Evolutionary conservation across 305 asterid species (phyloP).

Genomic region (Striga hermonthica): DNA sequence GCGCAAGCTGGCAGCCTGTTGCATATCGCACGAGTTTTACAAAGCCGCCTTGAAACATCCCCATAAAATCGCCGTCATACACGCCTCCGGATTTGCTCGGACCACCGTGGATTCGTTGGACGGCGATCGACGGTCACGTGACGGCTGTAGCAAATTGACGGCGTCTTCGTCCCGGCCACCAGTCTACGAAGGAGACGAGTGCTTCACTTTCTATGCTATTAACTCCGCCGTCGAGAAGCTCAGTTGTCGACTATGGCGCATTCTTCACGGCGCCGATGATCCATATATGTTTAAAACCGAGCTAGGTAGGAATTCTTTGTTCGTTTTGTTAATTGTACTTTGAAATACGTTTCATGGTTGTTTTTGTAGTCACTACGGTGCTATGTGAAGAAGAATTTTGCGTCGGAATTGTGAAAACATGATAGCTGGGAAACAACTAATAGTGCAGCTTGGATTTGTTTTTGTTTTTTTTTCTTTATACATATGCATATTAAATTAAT

Average conservation of each 20-base stretch:
- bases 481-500: background rate
- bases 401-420: background rate
- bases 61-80: constrained; percentile 65
- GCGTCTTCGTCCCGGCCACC: constrained; percentile 32
- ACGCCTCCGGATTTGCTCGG: constrained; percentile 59
- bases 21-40: constrained; percentile 72
- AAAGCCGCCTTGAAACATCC: constrained; percentile 56
- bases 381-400: background rate
- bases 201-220: constrained; percentile 46
- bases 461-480: no score
- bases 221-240: constrained; percentile 44
- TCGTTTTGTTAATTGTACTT: background rate
- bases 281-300: constrained; percentile 38
- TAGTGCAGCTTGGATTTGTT: background rate
- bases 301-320: constrained; percentile 39
- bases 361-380: background rate
- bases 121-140: constrained; percentile 16
- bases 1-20: constrained; percentile 44
- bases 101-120: constrained; percentile 36
- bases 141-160: constrained; percentile 23
- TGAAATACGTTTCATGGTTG: background rate
- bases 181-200: constrained; percentile 41
- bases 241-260: constrained; percentile 40
- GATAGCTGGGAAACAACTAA: background rate
- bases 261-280: constrained; percentile 58